Evolutionary conservation across 2,329 filamentous ascomycete species (phyloP), one percentile per base, ranked within the genome.

Genomic region (Venturia nashicola): DNA sequence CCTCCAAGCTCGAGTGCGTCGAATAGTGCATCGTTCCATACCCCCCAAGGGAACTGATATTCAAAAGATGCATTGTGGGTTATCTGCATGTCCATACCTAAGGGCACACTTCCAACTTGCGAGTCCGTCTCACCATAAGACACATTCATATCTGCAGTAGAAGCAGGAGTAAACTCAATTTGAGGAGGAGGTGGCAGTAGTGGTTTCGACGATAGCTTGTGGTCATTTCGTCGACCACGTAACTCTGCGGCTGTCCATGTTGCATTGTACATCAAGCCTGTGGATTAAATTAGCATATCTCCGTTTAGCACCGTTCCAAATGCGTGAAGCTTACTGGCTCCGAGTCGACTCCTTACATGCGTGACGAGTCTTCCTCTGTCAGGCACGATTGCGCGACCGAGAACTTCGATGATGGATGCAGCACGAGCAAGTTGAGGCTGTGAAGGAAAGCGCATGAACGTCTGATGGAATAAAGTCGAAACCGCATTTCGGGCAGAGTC

Each of bases 401-500:
- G 42, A 2, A 66, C 63, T 54, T 66, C 65, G 9, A 66, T 44
- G 2, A 55, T 62, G 1, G 54, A 23, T 12, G 59, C 63, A 12
- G 65, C 65, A 42, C 63, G 63, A 16, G 23, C 20, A 40, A 65
- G 42, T 54, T 62, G 42, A 16, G 23, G 46, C 11, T 60, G 46
- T 8, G 59, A 62, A 18, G 34, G 59, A 36, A 66, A 65, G 36
- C 62, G 63, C 39, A 51, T 66, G 48, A 66, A 65, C 27, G 64
- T 36, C 18, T 57, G 34, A 46, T 63, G 63, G 39, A 65, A 61
- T n/a, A 62, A 48, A 18, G 11, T 62, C n/a, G 54, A 48, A 23
- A 66, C 59, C 9, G 65, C 65, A n/a, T 59, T 63, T 23, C 65
- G 63, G 18, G 65, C 65, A 51, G 65, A 63, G 59, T 65, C 62